Evolutionary conservation across 148 eudicot genomes (phyloP), one percentile per base, ranked within the genome.

Genomic region (Vaccinium corymbosum): DNA sequence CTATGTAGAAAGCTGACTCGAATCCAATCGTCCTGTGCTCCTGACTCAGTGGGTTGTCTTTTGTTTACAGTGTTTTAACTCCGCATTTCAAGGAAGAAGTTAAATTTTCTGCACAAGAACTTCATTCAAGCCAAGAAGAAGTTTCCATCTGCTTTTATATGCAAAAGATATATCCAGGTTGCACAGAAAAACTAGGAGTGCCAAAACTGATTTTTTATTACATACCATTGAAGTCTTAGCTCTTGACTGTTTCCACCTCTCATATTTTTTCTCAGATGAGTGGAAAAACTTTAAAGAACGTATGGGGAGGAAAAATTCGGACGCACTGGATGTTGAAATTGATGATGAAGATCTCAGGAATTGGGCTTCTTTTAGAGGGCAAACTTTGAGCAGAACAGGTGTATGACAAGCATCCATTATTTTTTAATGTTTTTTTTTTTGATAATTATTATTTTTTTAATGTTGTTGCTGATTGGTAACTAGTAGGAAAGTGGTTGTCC

Each of bases 111-210:
- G 83, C 85, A 56, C 81, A 87, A 84, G 99, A 95, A 89, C 95
- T 94, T 70, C 86, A 90, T 84, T 91, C 92, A 49, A 92, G 95
- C 90, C 84, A 93, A 86, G 93, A 91, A 48, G 92, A 87, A 64
- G 99, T 95, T 83, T 90, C 99, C 76, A 97, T 97, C 84, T 80
- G 89, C 85, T 93, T 89, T 76, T 97, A 97, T 86, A 92, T 97
- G 98, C 92, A 89, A 66, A 94, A 92, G 89, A 97, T 97, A 84
- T 95, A 87, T 92, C 99, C 99, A 92, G 99, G 99, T 97, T 86
- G 49, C 50, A 9, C 80, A 80, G 62, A 76, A 71, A 38, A 49
- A n/a, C 56, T 81, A 22, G 46, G 2, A 62, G 9, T 78, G 68
- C 66, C 6, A 3, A 51, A 42, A 83, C 42, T 29, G 66, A 27